A percentile compares a stretch with the other conserved stretches of the same genome.
Conservation (phyloP, 768 basidiomycete genomes). For the Jaapia argillacea region DNA sequence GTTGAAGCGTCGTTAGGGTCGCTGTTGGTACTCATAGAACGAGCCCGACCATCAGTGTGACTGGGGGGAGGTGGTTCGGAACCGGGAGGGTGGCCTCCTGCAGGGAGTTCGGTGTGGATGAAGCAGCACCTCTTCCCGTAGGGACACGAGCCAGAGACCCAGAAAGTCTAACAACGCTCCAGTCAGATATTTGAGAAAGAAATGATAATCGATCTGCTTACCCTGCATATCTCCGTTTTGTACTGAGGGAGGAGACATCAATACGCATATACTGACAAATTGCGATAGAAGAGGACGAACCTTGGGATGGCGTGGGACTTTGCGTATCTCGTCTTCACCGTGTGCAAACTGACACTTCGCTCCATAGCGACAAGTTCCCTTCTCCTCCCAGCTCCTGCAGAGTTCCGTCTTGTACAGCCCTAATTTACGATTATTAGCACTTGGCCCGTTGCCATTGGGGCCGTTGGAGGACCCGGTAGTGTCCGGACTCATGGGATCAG, state of each 20-base stretch:
- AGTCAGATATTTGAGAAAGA: constrained; percentile 6
- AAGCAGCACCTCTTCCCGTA: constrained; percentile 92
- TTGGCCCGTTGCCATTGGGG: constrained; percentile 51
- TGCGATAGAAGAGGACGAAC: constrained; percentile 26
- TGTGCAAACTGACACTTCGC: constrained; percentile 91
- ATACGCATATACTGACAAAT: neutral
- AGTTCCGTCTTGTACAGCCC: constrained; percentile 88
- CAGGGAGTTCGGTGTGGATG: constrained; percentile 82
- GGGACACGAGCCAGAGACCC: constrained; percentile 88
- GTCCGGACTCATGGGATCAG: no score
- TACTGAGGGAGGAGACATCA: constrained; percentile 39
- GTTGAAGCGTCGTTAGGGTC: constrained; percentile 64
- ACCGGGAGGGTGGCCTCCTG: constrained; percentile 47
- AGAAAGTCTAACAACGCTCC: constrained; percentile 62
- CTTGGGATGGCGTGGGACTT: constrained; percentile 84
- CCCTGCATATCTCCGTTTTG: constrained; percentile 91
- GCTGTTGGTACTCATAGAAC: constrained; percentile 67
- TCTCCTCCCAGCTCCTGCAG: constrained; percentile 90
- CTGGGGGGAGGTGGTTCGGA: constrained; percentile 44
- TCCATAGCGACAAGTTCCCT: constrained; percentile 78
- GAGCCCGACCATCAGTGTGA: constrained; percentile 41
- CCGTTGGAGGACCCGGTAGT: constrained; percentile 20
- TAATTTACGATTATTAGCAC: constrained; percentile 85
- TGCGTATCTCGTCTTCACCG: constrained; percentile 80
- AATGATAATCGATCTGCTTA: constrained; percentile 23